Conservation (phyloP, 805 yeast species). For the Cyberlindnera bimundalis region DNA sequence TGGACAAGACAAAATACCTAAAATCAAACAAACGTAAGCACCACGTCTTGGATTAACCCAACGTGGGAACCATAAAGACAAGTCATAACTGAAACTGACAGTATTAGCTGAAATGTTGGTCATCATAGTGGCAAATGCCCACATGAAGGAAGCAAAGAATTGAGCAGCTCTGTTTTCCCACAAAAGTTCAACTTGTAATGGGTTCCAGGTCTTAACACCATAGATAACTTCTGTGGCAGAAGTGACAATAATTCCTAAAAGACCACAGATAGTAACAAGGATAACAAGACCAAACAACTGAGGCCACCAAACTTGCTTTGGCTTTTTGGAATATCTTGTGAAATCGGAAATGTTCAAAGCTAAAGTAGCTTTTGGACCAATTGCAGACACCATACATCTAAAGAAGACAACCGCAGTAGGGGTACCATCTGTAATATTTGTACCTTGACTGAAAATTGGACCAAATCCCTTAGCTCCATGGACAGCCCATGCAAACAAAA, state of each 20-base stretch:
- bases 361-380: slow-evolving; percentile 36
- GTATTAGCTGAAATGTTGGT: slow-evolving; percentile 69
- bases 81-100: slow-evolving; percentile 57
- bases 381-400: slow-evolving; percentile 29
- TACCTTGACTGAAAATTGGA: slow-evolving; percentile 25
- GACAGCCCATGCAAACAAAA: slow-evolving; percentile 32
- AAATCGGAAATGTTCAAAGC: slow-evolving; percentile 38
- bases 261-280: slow-evolving; percentile 29
- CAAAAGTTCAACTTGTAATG: slow-evolving; percentile 36
- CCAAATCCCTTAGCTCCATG: slow-evolving; percentile 29
- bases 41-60: slow-evolving; percentile 61
- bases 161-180: slow-evolving; percentile 30
- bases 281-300: slow-evolving; percentile 32
- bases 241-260: slow-evolving; percentile 33
- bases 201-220: slow-evolving; percentile 43
- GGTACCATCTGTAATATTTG: slow-evolving; percentile 23
- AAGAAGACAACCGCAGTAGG: slow-evolving; percentile 25
- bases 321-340: slow-evolving; percentile 34
- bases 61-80: slow-evolving; percentile 53
- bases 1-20: slow-evolving; percentile 71
- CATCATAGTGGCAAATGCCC: slow-evolving; percentile 43
- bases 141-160: slow-evolving; percentile 21
- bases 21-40: slow-evolving; percentile 59
- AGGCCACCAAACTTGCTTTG: slow-evolving; percentile 30
- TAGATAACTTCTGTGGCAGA: slow-evolving; percentile 34